Base-by-base conservation (phyloP, 2,329 filamentous ascomycete genomes). In the Penicillium concentricum region DNA sequence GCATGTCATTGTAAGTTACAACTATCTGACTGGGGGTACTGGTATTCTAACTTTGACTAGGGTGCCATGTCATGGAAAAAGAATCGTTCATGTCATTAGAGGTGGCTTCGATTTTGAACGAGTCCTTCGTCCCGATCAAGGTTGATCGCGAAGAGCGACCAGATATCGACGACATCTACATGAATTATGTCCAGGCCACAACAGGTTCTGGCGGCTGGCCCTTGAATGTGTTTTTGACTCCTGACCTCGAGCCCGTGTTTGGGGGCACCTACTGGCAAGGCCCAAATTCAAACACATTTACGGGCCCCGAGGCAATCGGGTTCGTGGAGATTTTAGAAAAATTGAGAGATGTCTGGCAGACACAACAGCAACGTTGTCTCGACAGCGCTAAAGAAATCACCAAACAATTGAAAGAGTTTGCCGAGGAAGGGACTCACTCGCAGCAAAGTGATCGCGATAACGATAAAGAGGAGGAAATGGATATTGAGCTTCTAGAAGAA, bases 161-260 rank as follows among this genome's bases (percentile, higher is more conserved):
- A 9, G 92, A 97, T 70, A 86, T 97, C 62, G 94, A 99, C 70
- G 87, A 90, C 60, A 92, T 97, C 62, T 97, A 97, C 74, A 97
- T 97, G 91, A 96, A 96, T 78, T 99, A 96, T 74, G 88, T 96
- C 39, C 92, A 97, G 72, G 93, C 93, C 1, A 93, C 94, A 12
- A 96, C 89, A 57, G 92, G 90, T 20, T 88, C 85, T 2, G 93
- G 92, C 10, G 94, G 94, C 38, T 97, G 94, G 92, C 94, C 94
- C 1, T 78, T 97, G 59, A 97, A 97, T 69, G 87, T 96, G n/a
- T 97, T 99, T 72, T 82, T 97, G 30, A 99, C 94, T 0, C 92
- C 94, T 0, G 88, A 96, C 64, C 82, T 97, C 26, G 88, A 96
- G 69, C 94, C 94, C 0, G 89, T 99, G 10, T 97, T 97, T 75